Base-by-base conservation (phyloP, 768 basidiomycete genomes). In the Serendipita sp. region DNA sequence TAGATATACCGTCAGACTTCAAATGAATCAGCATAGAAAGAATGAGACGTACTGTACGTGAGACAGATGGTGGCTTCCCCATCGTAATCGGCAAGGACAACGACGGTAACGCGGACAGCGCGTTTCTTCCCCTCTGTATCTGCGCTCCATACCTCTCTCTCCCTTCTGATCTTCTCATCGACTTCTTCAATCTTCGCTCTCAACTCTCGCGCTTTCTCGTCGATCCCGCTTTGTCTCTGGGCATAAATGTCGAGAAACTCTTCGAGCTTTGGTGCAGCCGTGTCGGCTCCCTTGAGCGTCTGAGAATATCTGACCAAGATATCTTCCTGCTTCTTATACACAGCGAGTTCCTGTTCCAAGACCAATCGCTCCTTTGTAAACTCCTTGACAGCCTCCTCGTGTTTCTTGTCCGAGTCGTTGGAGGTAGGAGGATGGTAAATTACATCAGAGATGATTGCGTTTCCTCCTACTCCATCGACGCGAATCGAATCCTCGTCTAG, bases 401-500 rank as follows among this genome's bases (percentile, higher is more conserved):
- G 50, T 5, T 58, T 50, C 22, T 62, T 44, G 2, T 48, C 30
- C 26, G 26, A 62, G n/a, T 30, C 0, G 22, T 76, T 70, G n/a
- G 67, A 65, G 65, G 75, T 74, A 26, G 74, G 62, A 17, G 74
- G 61, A 45, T 31, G 60, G 69, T 78, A 81, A n/a, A 79, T 76
- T 34, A 83, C 78, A 69, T 83, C 82, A 64, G 78, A 76, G 9
- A 84, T 72, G 63, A 78, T 77, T 3, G 78, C 77, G 28, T 73
- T 70, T 3, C 73, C 75, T 11, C 81, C 71, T 13, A 66, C 22
- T 2, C 79, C 79, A 53, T 79, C 78, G 17, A 83, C 77, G 42
- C 83, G 75, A 44, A 81, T 73, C 20, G 80, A 80, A 26, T 80
- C 73, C 1, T 75, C 75, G 67, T 82, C 79, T 62, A 83, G 77